Conservation (phyloP, 768 basidiomycete genomes). For the Amanita exitialis region DNA sequence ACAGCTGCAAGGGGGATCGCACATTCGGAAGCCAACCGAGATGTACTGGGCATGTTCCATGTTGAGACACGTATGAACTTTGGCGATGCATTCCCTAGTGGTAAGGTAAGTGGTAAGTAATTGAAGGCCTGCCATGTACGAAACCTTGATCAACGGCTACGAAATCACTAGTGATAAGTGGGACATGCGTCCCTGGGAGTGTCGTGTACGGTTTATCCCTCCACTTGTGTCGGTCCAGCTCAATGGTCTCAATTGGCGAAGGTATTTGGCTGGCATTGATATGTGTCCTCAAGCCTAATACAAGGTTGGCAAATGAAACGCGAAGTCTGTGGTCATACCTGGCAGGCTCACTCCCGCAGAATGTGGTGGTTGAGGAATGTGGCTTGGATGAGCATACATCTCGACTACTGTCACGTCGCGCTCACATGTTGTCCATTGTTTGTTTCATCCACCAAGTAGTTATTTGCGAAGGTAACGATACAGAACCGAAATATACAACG, state of each 20-base stretch:
- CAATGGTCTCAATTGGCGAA: slow-evolving; percentile 75
- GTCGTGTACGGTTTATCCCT: slow-evolving; percentile 59
- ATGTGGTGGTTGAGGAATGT: slow-evolving; percentile 8
- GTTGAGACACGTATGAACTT: slow-evolving; percentile 85
- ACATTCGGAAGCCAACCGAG: slow-evolving; percentile 71
- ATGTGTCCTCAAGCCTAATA: slow-evolving; percentile 60
- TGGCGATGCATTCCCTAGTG: slow-evolving; percentile 77
- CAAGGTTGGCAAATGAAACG: slow-evolving; percentile 5
- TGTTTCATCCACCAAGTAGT: background rate
- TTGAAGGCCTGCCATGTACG: background rate
- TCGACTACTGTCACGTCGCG: background rate
- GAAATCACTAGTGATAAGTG: slow-evolving; percentile 81
- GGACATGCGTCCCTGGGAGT: slow-evolving; percentile 50
- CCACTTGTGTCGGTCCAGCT: slow-evolving; percentile 73
- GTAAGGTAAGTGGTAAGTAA: background rate
- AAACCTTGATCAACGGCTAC: slow-evolving; percentile 82
- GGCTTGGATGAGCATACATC: slow-evolving; percentile 6
- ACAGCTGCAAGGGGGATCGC: slow-evolving; percentile 77
- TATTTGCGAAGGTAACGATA: background rate
- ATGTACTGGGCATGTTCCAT: slow-evolving; percentile 78
- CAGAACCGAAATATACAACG: background rate
- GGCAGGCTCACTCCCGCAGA: slow-evolving; percentile 4
- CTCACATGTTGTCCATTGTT: background rate
- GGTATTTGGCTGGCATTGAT: slow-evolving; percentile 89
- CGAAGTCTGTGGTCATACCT: background rate